phyloP scores from a whole-genome alignment of 2,329 filamentous ascomycete genomes.

The Grosmannia serpens region DNA sequence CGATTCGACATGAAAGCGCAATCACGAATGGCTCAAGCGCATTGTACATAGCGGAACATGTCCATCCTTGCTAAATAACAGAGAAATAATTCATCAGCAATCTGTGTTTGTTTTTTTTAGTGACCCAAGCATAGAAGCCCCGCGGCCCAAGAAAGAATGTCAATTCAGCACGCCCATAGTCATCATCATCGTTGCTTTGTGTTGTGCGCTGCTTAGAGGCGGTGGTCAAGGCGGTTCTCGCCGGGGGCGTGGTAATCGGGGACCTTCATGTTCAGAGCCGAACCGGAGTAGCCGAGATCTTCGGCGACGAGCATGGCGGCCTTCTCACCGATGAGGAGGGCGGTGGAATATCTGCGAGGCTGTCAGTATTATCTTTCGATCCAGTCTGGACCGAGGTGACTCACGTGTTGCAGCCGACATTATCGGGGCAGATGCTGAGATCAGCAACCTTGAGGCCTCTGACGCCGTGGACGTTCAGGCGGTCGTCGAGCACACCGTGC shows the following conservation, averaged over 20 bases:
- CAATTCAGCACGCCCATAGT: not conserved
- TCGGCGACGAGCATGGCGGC: constrained; percentile 58
- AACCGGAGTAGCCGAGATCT: constrained; percentile 62
- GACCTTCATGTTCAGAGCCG: constrained; percentile 66
- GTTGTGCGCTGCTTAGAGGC: constrained; percentile 20
- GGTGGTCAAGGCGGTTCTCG: constrained; percentile 27
- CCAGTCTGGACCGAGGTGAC: not conserved
- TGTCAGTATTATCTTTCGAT: not conserved
- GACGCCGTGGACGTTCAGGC: constrained; percentile 67
- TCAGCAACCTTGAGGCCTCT: constrained; percentile 69
- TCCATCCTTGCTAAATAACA: no score
- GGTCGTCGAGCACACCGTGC: constrained; percentile 66
- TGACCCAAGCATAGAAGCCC: not conserved
- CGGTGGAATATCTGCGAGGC: constrained; percentile 42
- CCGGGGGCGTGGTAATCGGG: constrained; percentile 49
- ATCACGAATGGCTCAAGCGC: no score
- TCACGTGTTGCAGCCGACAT: constrained; percentile 56
- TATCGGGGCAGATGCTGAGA: constrained; percentile 65
- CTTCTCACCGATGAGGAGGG: constrained; percentile 67
- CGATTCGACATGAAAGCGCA: no score
- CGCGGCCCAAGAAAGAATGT: not conserved
- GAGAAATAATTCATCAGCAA: not conserved
- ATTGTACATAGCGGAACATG: no score
- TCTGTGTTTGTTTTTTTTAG: not conserved
- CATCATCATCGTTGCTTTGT: not conserved